Conservation (phyloP, 1,284 basidiomycete genomes). For the Tylopilus orsonianus region DNA sequence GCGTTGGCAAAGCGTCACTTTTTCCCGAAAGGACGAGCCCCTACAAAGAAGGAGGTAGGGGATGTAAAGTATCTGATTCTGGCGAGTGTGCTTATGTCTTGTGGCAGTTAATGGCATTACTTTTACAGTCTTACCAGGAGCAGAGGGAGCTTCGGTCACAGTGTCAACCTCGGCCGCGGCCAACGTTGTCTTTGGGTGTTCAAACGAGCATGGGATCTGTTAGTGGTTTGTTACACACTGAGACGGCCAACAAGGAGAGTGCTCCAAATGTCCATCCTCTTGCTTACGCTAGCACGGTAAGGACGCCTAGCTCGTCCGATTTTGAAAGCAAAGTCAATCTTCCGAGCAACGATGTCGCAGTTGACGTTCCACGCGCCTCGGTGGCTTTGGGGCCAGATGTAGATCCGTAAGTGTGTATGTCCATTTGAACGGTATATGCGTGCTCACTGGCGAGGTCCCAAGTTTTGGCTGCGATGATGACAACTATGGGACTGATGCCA, state of each 20-base stretch:
- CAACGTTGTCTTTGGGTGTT: constrained; percentile 19
- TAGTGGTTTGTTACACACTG: not conserved
- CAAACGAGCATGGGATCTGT: constrained; percentile 25
- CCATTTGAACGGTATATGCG: not conserved
- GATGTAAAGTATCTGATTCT: not conserved
- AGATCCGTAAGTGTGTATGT: constrained; percentile 11
- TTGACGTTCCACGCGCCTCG: not conserved
- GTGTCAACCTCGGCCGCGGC: constrained; percentile 1
- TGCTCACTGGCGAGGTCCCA: too few species aligned
- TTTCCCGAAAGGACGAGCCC: constrained; percentile 25
- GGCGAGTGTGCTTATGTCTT: constrained; percentile 8
- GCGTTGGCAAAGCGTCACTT: constrained; percentile 32
- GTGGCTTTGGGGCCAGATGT: not conserved
- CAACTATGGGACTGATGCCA: not conserved
- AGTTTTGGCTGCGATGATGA: constrained; percentile 1
- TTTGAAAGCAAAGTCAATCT: not conserved
- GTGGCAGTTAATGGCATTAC: constrained; percentile 26
- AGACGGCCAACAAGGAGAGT: not conserved
- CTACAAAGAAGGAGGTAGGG: constrained; percentile 29
- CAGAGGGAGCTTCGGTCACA: constrained; percentile 16
- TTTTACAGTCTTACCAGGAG: constrained; percentile 30
- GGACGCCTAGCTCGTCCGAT: not conserved
- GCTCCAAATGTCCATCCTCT: not conserved
- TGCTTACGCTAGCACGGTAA: not conserved
- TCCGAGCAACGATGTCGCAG: not conserved